Base-by-base conservation (phyloP, 1,284 basidiomycete species). In the Peniophora sp. region DNA sequence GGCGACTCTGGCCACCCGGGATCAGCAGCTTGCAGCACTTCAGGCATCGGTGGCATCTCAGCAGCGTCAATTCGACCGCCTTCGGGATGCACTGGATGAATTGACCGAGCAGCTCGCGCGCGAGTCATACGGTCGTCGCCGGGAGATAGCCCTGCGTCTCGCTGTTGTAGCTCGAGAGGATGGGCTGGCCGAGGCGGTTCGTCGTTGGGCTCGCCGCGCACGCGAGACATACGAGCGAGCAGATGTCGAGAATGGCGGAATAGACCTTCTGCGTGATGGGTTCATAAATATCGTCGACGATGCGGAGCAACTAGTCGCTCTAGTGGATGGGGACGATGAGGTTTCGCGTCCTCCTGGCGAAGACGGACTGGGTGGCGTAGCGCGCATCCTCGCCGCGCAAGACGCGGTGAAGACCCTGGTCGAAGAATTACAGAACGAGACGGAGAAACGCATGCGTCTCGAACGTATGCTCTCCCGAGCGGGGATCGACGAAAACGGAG, bases 111-210 rank as follows among this genome's bases (percentile, higher is more conserved):
- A 90, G 47, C 71, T 89, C 46, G 75, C 82, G 20, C 78, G 85
- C 22, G 91, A 92, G 62, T 72, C 79, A 0, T 88, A 82, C 50
- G 89, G 88, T 2, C 74, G 90, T 11, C 70, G 91, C 18, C 69
- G 87, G 44, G 91, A 94, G 62, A 76, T 90, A 1, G 73, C 76
- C 0, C 61, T 92, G 32, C 68, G 90, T 3, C 75, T 94, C 3
- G 76, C 78, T 9, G 72, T 89, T 59, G 70, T 88, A 1, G 73
- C 75, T 0, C 68, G 83, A 22, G 89, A 92, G 60, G 89, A 92
- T 62, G 67, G 70, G 34, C 58, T 85, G 0, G 67, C 72, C 3
- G 82, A 83, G 58, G 72, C 68, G 3, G 59, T 89, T 50, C 67
- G 73, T 47, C 65, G 78, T 50, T 84, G 81, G 81, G 64, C 77